Evolutionary conservation across 2,329 filamentous ascomycete species (phyloP).

Genomic region (Ceratocystis huliohia): DNA sequence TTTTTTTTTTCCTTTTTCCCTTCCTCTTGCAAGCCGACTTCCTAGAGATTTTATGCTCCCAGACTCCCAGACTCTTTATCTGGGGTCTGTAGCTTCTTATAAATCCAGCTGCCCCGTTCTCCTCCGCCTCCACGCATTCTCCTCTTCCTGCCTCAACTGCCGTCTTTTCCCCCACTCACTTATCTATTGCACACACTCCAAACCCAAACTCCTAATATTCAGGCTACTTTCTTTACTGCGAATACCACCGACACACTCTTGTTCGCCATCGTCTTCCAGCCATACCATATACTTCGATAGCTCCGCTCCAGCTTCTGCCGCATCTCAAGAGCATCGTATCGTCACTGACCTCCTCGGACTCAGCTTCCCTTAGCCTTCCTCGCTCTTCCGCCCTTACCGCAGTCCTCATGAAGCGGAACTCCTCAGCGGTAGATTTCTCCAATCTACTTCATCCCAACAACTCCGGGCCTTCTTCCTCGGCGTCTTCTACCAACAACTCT

Average conservation of each 20-base stretch:
- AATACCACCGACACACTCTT: no score
- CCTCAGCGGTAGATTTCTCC: constrained; percentile 61
- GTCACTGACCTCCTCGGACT: neutral
- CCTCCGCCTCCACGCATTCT: constrained; percentile 2
- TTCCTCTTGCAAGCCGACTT: constrained; percentile 7
- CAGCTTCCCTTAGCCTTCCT: neutral
- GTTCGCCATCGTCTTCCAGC: no score
- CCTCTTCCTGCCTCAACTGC: neutral
- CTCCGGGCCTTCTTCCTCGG: constrained; percentile 11
- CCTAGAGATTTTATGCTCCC: constrained; percentile 1
- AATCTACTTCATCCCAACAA: constrained; percentile 54
- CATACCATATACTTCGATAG: neutral
- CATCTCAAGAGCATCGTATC: neutral
- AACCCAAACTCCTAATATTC: neutral
- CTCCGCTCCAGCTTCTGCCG: neutral
- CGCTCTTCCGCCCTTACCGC: neutral
- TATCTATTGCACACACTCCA: neutral
- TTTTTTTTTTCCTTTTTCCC: neutral
- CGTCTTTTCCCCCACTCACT: neutral
- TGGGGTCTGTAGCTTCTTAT: constrained; percentile 10
- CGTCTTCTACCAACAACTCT: constrained; percentile 17
- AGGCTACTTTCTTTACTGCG: no score
- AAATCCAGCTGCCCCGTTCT: constrained; percentile 12
- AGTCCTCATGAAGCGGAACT: constrained; percentile 62
- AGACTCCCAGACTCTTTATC: neutral